Evolutionary conservation across 2,329 filamentous ascomycete species (phyloP).

Genomic region (Fusarium papillatum): DNA sequence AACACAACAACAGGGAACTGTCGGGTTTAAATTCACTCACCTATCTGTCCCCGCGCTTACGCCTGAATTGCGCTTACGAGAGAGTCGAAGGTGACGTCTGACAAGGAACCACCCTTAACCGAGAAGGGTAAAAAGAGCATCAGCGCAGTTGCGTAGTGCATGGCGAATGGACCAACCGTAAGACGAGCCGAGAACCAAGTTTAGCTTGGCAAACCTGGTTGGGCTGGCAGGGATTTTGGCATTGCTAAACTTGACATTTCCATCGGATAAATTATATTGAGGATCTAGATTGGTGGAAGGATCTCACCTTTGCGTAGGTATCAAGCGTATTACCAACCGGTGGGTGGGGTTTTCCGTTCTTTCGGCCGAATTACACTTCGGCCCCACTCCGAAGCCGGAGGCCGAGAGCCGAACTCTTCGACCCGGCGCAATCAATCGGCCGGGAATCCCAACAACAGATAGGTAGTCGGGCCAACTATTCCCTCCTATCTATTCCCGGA

Average conservation of each 20-base stretch:
- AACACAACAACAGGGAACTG: not conserved
- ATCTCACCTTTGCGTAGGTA: not conserved
- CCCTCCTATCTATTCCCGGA: not conserved
- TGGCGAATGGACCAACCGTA: not conserved
- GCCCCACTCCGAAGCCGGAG: not conserved
- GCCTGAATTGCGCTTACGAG: not conserved
- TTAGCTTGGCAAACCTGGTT: not conserved
- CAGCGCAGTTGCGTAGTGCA: not conserved
- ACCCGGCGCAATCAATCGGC: not conserved
- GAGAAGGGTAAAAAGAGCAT: not conserved
- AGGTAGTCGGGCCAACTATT: not conserved
- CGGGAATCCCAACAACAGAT: not conserved
- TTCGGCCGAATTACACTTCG: not conserved
- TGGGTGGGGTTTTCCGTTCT: not conserved
- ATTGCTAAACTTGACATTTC: not conserved
- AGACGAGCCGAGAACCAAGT: not conserved
- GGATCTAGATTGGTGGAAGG: not conserved
- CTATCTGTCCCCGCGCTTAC: not conserved
- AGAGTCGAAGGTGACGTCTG: not conserved
- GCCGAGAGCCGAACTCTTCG: not conserved
- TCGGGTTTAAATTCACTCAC: not conserved
- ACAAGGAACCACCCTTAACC: not conserved
- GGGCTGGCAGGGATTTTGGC: not conserved
- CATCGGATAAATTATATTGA: not conserved
- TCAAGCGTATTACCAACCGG: not conserved